Evolutionary conservation across 2,329 filamentous ascomycete species (phyloP), one percentile per base, ranked within the genome.

Genomic region (Trichophyton equinum): DNA sequence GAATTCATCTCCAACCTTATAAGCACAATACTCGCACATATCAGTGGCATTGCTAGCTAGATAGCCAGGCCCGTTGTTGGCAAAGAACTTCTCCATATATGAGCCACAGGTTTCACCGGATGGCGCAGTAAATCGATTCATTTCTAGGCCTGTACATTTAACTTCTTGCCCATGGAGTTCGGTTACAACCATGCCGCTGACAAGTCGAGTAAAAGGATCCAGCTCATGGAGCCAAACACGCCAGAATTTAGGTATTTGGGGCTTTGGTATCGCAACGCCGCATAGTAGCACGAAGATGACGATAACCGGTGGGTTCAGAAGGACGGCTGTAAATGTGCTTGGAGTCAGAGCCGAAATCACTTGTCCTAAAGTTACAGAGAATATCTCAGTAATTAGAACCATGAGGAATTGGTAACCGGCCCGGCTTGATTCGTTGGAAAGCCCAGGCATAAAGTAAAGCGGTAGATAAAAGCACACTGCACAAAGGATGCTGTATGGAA

Each of bases 361-460:
- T 70, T 92, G 91, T 2, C 82, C 90, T 1, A 95, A 77, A 0
- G 88, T 90, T 44, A 95, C 86, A 7, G 87, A 85, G 75, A 96
- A 95, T 57, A 95, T 72, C 71, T 95, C 90, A 0, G 88, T 92
- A 67, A 92, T 81, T 60, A 95, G 79, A 3, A 95, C 75, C 76
- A 95, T 89, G 70, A 95, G 78, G 80, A 95, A 95, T 71, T 92
- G 88, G 73, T 91, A 94, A 0, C 90, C 91, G 0, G 90, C 88
- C 3, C 88, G 82, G 1, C 78, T 80, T 0, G 83, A 74, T 0
- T 80, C 80, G 2, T 72, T 68, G 66, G 86, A 82, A 71, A 95
- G 83, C 0, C 88, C 88, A 0, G 89, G 88, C 70, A 94, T 87
- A 74, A 86, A 95, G 79, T 95, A 95, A 2, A 95, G 73, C 0